These are phyloP conservation scores for Castanea sativa DNA, from an alignment of 306 rosid species.

Conservation along the genomic window DNA sequence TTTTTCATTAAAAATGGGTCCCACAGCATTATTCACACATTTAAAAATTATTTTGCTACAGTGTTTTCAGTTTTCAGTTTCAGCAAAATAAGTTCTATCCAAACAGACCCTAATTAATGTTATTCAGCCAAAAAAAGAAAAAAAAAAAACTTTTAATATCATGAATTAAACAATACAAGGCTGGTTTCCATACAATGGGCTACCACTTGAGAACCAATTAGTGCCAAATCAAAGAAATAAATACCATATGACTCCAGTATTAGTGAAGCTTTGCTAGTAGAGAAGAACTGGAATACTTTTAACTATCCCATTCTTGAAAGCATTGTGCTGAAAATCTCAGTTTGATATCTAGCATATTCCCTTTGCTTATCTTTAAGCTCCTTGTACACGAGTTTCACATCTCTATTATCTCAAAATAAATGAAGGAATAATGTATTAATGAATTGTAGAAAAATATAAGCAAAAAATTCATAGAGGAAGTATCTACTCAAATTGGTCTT, in stretches of 20 bases:
- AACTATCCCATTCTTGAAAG: slow-evolving; percentile 49
- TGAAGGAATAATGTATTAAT: neutral
- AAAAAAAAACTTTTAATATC: neutral
- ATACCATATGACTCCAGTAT: too few species aligned
- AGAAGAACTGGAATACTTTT: neutral
- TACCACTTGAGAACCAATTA: neutral
- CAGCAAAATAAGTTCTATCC: too few species aligned
- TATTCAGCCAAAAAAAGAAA: too few species aligned
- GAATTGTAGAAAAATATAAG: neutral
- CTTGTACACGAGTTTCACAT: slow-evolving; percentile 47
- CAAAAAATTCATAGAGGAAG: neutral
- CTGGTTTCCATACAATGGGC: neutral
- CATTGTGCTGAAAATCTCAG: slow-evolving; percentile 57
- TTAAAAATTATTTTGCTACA: too few species aligned
- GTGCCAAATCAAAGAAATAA: too few species aligned
- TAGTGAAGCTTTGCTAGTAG: too few species aligned
- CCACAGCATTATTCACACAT: too few species aligned
- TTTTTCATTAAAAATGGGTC: too few species aligned
- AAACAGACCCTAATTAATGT: too few species aligned
- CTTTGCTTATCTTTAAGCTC: slow-evolving; percentile 52
- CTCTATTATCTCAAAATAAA: slow-evolving; percentile 35
- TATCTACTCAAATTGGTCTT: too few species aligned
- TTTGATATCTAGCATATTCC: slow-evolving; percentile 47
- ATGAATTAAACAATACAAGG: neutral
- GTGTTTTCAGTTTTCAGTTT: too few species aligned